A percentile compares a stretch with the other conserved stretches of the same genome.
Evolutionary conservation across 768 basidiomycete genomes (phyloP).

Genomic region (Leccinum longicurvipes): DNA sequence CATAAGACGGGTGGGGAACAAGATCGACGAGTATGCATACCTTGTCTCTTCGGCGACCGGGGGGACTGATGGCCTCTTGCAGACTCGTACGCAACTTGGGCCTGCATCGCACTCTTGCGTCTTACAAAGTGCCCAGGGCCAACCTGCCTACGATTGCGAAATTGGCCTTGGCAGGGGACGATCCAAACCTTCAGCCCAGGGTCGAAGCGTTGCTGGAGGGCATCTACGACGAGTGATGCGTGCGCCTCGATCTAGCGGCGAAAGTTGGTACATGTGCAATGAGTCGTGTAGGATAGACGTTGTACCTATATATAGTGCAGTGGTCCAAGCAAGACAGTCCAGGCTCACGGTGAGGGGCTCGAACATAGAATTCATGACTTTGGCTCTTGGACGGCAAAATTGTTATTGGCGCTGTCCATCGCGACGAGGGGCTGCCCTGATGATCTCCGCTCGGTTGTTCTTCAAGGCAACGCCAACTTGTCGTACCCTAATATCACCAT

Average conservation of each 20-base stretch:
- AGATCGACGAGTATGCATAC: conserved; percentile 51
- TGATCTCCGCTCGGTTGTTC: conserved; percentile 11
- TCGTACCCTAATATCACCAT: neutral
- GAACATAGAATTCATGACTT: conserved; percentile 13
- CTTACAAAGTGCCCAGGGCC: conserved; percentile 61
- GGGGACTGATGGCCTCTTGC: conserved; percentile 6
- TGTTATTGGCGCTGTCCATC: conserved; percentile 12
- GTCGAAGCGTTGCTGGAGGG: conserved; percentile 50
- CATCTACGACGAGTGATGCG: conserved; percentile 32
- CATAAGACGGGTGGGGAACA: conserved; percentile 45
- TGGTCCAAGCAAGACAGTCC: too few relatives aligned
- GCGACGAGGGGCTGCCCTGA: conserved; percentile 7
- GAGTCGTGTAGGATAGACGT: too few relatives aligned
- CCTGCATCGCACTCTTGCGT: conserved; percentile 51
- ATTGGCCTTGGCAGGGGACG: conserved; percentile 24
- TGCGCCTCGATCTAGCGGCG: neutral
- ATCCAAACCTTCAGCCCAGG: conserved; percentile 34
- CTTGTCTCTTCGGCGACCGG: neutral
- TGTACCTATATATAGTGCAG: neutral
- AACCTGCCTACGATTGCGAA: conserved; percentile 53
- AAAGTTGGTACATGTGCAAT: neutral
- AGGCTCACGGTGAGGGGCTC: too few relatives aligned
- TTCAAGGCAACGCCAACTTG: conserved; percentile 2
- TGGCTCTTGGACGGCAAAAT: conserved; percentile 5
- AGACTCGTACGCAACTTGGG: conserved; percentile 63